Conservation (phyloP, 2,329 filamentous ascomycete species). For the Macrophomina phaseolina region DNA sequence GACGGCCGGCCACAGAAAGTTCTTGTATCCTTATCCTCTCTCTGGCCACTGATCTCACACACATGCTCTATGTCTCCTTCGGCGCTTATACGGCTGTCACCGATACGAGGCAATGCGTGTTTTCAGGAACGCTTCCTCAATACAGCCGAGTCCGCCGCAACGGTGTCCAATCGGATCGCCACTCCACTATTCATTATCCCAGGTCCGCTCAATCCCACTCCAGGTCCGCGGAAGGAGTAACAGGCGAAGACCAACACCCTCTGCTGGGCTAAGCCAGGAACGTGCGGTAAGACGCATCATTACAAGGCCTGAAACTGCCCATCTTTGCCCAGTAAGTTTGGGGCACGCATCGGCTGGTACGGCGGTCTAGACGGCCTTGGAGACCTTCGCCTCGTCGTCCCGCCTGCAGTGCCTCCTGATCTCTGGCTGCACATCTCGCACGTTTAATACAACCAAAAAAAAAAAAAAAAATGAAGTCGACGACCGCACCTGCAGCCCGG, state of each 20-base stretch:
- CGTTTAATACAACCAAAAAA: not conserved
- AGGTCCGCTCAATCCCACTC: not conserved
- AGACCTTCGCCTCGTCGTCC: too few species aligned
- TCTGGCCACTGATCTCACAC: not conserved
- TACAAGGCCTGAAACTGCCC: not conserved
- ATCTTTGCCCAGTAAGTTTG: not conserved
- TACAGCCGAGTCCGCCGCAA: not conserved
- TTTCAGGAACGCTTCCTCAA: not conserved
- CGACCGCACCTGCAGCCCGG: too few species aligned
- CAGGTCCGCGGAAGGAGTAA: not conserved
- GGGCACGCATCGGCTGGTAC: too few species aligned
- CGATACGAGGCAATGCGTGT: not conserved
- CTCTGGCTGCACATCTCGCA: too few species aligned
- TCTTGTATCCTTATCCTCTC: not conserved
- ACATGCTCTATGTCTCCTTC: not conserved
- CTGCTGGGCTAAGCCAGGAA: not conserved
- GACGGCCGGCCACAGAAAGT: not conserved
- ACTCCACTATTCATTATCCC: not conserved
- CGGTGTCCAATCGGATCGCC: constrained; percentile 18
- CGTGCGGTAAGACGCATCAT: not conserved
- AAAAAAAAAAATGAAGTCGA: not conserved
- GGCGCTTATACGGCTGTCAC: not conserved
- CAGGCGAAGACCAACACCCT: not conserved
- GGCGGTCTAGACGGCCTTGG: not conserved
- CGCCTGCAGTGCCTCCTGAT: too few species aligned